phyloP scores from a whole-genome alignment of 129 eudicot species.

The Saussurea involucrata region DNA sequence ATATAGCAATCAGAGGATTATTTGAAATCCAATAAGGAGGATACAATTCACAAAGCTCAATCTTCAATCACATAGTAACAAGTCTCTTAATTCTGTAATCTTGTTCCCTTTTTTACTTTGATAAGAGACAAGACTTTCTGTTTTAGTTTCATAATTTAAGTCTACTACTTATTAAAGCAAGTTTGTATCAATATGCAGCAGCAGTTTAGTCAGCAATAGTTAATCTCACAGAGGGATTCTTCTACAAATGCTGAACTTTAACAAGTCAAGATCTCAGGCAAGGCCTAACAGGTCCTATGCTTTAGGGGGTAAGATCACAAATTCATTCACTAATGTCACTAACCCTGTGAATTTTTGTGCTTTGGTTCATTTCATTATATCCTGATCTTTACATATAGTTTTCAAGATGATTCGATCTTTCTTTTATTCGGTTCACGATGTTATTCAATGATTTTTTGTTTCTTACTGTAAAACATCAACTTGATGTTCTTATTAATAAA shows the following conservation, averaged over 20 bases:
- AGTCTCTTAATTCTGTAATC: neutral
- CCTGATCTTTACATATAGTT: neutral
- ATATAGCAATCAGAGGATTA: neutral
- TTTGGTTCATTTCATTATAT: neutral
- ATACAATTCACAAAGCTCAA: neutral
- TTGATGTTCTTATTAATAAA: neutral
- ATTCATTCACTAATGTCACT: neutral
- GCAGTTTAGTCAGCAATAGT: slow-evolving; percentile 12
- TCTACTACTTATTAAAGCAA: slow-evolving; percentile 11
- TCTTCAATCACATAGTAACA: neutral
- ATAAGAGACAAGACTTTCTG: neutral
- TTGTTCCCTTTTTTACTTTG: neutral
- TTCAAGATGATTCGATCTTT: neutral
- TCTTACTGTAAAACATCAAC: neutral
- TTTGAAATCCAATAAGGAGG: neutral
- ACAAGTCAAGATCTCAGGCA: slow-evolving; percentile 56
- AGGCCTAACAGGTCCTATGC: slow-evolving; percentile 60
- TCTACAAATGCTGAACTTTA: slow-evolving; percentile 51
- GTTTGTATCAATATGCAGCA: slow-evolving; percentile 16
- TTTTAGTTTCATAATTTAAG: neutral
- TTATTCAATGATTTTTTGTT: neutral
- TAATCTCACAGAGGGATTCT: slow-evolving; percentile 24
- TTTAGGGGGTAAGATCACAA: slow-evolving; percentile 52
- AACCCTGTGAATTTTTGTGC: neutral
- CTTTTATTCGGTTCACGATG: neutral